phyloP scores from a whole-genome alignment of 2,329 filamentous ascomycete species.

The Niveomyces coronatus region DNA sequence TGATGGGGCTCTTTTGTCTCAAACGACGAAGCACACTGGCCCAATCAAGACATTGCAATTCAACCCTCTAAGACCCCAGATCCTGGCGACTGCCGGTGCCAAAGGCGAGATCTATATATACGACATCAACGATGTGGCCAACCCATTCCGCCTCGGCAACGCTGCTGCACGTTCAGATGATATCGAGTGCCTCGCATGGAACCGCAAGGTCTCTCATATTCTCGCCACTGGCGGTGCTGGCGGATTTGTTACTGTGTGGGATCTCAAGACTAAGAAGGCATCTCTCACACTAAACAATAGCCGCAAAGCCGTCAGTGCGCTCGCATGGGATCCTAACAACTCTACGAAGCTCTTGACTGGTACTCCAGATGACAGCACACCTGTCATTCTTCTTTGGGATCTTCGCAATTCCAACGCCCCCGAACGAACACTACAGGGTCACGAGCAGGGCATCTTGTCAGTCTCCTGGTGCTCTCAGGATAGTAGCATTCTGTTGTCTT shows the following conservation, averaged over 20 bases:
- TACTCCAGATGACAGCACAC: constrained; percentile 78
- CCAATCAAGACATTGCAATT: constrained; percentile 93
- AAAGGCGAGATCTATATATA: constrained; percentile 96
- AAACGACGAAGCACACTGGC: constrained; percentile 81
- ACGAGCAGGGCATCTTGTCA: constrained; percentile 87
- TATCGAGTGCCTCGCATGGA: constrained; percentile 95
- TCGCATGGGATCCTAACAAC: constrained; percentile 95
- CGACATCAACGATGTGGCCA: constrained; percentile 81
- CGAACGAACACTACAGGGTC: constrained; percentile 78
- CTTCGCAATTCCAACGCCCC: constrained; percentile 92
- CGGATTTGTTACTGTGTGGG: constrained; percentile 96
- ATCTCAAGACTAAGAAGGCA: constrained; percentile 95
- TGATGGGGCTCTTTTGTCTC: constrained; percentile 69
- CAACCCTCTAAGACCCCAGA: constrained; percentile 84
- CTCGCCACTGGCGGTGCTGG: constrained; percentile 86
- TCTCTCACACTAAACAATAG: constrained; percentile 93
- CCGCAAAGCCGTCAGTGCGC: constrained; percentile 85
- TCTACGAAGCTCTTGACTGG: constrained; percentile 91
- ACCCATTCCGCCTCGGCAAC: constrained; percentile 81
- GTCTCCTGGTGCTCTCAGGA: constrained; percentile 94
- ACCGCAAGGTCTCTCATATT: constrained; percentile 94
- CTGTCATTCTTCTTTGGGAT: constrained; percentile 88
- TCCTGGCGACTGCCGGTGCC: constrained; percentile 82
- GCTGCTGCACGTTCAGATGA: constrained; percentile 84
- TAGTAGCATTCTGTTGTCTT: constrained; percentile 77